A percentile compares a stretch with the other conserved stretches of the same genome.
These are phyloP conservation scores for Chytridium lagenaria DNA, from an alignment of 371 early-diverging fungal species.

Conservation along the genomic window DNA sequence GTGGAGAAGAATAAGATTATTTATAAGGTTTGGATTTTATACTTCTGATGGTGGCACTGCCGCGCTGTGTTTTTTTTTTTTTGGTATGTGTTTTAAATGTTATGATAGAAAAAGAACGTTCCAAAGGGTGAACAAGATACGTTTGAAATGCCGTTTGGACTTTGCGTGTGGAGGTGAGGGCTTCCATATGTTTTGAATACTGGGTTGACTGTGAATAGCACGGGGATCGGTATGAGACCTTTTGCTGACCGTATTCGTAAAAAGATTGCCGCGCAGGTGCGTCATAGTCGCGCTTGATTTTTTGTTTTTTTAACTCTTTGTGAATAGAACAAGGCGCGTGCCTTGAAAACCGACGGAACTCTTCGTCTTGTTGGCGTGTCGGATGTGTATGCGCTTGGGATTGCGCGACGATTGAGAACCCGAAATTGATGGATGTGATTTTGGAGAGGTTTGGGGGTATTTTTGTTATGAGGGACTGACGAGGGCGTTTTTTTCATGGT, in stretches of 20 bases:
- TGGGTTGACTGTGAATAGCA: background rate
- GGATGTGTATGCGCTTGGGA: slow-evolving; percentile 53
- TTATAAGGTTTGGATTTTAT: slow-evolving; percentile 36
- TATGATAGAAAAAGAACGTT: slow-evolving; percentile 26
- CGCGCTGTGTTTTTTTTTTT: background rate
- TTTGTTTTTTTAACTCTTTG: background rate
- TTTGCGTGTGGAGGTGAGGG: slow-evolving; percentile 48
- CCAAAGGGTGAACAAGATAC: slow-evolving; percentile 26
- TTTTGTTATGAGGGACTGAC: background rate
- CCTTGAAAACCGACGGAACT: slow-evolving; percentile 33
- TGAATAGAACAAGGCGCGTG: slow-evolving; percentile 56
- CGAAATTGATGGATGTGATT: slow-evolving; percentile 57
- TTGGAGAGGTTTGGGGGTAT: slow-evolving; percentile 19
- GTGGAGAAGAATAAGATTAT: slow-evolving; percentile 44
- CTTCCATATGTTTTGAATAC: background rate
- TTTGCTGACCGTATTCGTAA: background rate
- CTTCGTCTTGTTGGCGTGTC: slow-evolving; percentile 39
- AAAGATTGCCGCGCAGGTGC: slow-evolving; percentile 3
- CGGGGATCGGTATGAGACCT: slow-evolving; percentile 18
- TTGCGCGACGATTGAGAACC: slow-evolving; percentile 66
- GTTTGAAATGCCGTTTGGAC: slow-evolving; percentile 43
- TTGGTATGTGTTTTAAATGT: background rate
- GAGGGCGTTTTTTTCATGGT: background rate
- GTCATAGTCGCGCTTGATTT: background rate
- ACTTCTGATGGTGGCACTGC: no score